Conservation (phyloP, 2,329 filamentous ascomycete species). For the Fusarium scirpi region DNA sequence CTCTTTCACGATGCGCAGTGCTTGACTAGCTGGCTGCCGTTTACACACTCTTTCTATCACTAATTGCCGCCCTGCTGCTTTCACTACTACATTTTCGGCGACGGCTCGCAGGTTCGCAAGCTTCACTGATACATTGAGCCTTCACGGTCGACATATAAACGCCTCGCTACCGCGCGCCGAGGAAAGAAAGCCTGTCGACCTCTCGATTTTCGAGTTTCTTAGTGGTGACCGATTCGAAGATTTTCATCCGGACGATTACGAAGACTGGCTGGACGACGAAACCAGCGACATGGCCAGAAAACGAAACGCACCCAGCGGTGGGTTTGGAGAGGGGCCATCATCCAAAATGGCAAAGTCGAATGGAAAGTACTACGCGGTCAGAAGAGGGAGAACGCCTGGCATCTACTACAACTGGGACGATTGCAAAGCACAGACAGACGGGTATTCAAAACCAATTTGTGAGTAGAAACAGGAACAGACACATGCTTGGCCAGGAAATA, state of each 20-base stretch:
- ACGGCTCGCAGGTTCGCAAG: slow-evolving; percentile 28
- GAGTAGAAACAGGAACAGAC: slow-evolving; percentile 54
- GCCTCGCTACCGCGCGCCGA: slow-evolving; percentile 30
- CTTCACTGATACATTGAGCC: slow-evolving; percentile 16
- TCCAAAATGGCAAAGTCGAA: slow-evolving; percentile 64
- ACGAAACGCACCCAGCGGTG: slow-evolving; percentile 41
- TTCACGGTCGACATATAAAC: slow-evolving; percentile 19
- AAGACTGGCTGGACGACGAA: slow-evolving; percentile 7
- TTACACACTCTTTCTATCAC: slow-evolving; percentile 44
- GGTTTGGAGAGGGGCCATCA: slow-evolving; percentile 28
- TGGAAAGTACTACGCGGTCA: slow-evolving; percentile 73
- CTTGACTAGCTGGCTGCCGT: slow-evolving; percentile 45
- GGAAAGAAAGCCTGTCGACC: slow-evolving; percentile 22
- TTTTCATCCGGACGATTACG: slow-evolving; percentile 10
- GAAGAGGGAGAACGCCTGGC: slow-evolving; percentile 66
- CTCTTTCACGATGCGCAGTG: slow-evolving; percentile 43
- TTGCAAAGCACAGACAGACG: slow-evolving; percentile 70
- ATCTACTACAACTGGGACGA: slow-evolving; percentile 73
- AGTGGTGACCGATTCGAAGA: slow-evolving; percentile 6
- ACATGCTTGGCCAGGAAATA: neutral
- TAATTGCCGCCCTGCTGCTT: slow-evolving; percentile 3
- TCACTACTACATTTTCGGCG: slow-evolving; percentile 22
- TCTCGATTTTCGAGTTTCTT: slow-evolving; percentile 45
- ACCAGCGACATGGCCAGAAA: slow-evolving; percentile 49
- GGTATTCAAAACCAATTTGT: slow-evolving; percentile 76